Evolutionary conservation across 495 filamentous ascomycete species (phyloP).

Genomic region (Jackrogersella multiformis): DNA sequence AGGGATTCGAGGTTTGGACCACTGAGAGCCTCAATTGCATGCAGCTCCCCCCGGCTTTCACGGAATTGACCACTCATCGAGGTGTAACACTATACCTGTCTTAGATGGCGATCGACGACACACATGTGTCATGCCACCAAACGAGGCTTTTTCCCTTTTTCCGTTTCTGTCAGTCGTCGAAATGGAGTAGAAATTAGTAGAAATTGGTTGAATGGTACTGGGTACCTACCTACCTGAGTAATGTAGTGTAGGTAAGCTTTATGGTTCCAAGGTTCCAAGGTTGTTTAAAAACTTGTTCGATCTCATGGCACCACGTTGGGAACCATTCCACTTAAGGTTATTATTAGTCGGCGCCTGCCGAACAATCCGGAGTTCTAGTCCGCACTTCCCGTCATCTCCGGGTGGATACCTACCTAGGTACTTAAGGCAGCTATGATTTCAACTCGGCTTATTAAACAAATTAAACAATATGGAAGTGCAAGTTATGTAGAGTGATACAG

Average conservation of each 20-base stretch:
- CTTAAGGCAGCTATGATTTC: too few relatives aligned
- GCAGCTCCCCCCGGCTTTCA: conserved; percentile 35
- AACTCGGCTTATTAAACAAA: too few relatives aligned
- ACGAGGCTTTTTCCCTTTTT: conserved; percentile 26
- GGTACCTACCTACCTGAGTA: too few relatives aligned
- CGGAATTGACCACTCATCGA: conserved; percentile 26
- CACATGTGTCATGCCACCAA: conserved; percentile 36
- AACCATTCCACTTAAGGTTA: background rate
- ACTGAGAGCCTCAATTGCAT: conserved; percentile 41
- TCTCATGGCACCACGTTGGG: conserved; percentile 1
- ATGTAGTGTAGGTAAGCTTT: too few relatives aligned
- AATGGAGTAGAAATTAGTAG: conserved; percentile 16
- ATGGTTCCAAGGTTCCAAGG: too few relatives aligned
- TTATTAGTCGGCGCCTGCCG: conserved; percentile 26
- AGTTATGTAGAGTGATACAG: too few relatives aligned
- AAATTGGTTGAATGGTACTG: conserved; percentile 20
- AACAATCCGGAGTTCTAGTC: conserved; percentile 24
- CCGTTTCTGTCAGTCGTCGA: background rate
- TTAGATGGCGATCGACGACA: conserved; percentile 36
- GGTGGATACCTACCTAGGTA: background rate
- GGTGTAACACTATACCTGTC: conserved; percentile 35
- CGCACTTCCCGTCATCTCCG: background rate
- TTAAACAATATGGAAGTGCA: too few relatives aligned
- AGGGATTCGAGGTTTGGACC: conserved; percentile 26
- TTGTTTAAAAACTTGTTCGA: conserved; percentile 20